Base-by-base conservation (phyloP, 2,329 filamentous ascomycete species). In the Cladosporium sp. region DNA sequence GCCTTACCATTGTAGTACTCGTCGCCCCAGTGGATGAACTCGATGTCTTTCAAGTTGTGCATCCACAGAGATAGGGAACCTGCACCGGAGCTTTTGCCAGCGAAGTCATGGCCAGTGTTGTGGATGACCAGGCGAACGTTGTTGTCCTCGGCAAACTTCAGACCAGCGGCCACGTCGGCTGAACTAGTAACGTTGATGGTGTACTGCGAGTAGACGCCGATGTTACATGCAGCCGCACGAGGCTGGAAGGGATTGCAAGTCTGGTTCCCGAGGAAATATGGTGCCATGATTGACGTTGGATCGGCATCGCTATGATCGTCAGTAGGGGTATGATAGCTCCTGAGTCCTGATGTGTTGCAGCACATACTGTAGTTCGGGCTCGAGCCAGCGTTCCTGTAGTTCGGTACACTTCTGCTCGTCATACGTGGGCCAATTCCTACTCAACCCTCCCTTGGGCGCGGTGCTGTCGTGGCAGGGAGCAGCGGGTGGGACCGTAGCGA, bases 71-170 rank as follows among this genome's bases (percentile, higher is more conserved):
- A 80, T 3, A 88, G 73, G 0, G 84, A 80, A 1, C 87, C 87
- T 29, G 82, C 83, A 18, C 88, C 89, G 0, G 86, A 87, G 0
- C 84, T 87, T 49, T 85, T 84, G 50, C 88, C 88, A 35, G 83
- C 78, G 67, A 72, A 57, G 56, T 80, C 77, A 60, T 82, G 80
- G 5, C 80, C 79, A 0, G 78, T 80, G 67, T 80, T 80, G 10
- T 76, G 72, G n/a, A 80, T 70, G 2, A 86, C 77, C 0, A 88
- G 70, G 1, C 85, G 81, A 52, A 88, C 76, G 68, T 84, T 84
- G 68, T 83, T 74, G 5, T 80, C 67, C 0, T 73, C 72, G 0
- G 82, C 83, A 65, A 86, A 84, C 6, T 72, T 67, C 64, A 76
- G 69, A 6, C 67, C 69, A 28, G 66, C 67, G 12, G 53, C 65